Evolutionary conservation across 1,139 yeast genomes (phyloP).

Genomic region (Zygosaccharomyces sapae): DNA sequence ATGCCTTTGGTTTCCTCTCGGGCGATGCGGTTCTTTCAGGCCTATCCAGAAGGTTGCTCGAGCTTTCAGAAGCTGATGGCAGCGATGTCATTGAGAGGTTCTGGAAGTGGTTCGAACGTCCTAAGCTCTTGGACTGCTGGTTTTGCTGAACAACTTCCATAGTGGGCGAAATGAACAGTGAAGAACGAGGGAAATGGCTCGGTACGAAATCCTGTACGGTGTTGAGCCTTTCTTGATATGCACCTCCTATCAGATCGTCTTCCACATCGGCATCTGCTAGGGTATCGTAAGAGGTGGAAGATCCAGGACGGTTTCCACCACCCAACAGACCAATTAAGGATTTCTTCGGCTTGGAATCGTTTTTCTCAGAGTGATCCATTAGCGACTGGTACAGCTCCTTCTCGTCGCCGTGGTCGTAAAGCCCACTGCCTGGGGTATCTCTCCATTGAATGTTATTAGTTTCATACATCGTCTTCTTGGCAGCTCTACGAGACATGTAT

Average conservation of each 20-base stretch:
- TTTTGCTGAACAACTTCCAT: slow-evolving; percentile 58
- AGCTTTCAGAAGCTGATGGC: slow-evolving; percentile 14
- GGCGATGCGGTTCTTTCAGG: slow-evolving; percentile 34
- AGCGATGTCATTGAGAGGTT: slow-evolving; percentile 10
- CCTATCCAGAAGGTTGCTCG: slow-evolving; percentile 14
- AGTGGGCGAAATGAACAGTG: slow-evolving; percentile 72
- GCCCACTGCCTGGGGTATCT: slow-evolving; percentile 4
- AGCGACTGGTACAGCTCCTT: slow-evolving; percentile 10
- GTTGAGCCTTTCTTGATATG: slow-evolving; percentile 14
- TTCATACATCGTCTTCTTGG: slow-evolving; percentile 17
- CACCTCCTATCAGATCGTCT: background rate
- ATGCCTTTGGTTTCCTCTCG: slow-evolving; percentile 25
- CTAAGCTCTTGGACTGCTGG: slow-evolving; percentile 10
- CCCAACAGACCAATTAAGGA: slow-evolving; percentile 9
- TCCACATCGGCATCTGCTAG: slow-evolving; percentile 12
- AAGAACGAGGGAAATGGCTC: slow-evolving; percentile 26
- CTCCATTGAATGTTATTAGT: slow-evolving; percentile 13
- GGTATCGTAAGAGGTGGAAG: slow-evolving; percentile 16
- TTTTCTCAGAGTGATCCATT: slow-evolving; percentile 6
- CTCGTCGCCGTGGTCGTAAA: slow-evolving; percentile 11
- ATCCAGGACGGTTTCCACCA: slow-evolving; percentile 8
- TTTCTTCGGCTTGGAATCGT: slow-evolving; percentile 6
- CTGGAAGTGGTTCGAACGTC: slow-evolving; percentile 6
- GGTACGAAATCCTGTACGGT: slow-evolving; percentile 14
- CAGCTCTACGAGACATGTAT: slow-evolving; percentile 21